Conservation (phyloP, 2,329 filamentous ascomycete genomes). For the Huntiella abstrusa region DNA sequence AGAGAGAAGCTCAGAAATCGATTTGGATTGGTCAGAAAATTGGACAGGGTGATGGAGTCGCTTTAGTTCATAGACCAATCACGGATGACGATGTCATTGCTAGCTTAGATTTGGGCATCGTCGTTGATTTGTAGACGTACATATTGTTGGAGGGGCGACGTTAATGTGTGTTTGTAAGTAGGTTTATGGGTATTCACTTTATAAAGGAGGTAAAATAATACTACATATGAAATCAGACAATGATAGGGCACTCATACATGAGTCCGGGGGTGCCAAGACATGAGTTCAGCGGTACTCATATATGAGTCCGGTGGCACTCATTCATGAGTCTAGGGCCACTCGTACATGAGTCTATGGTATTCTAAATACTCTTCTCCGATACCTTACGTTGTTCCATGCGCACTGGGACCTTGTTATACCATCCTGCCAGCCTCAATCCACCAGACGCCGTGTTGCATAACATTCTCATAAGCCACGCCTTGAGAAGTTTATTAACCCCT, state of each 20-base stretch:
- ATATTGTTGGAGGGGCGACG: no score
- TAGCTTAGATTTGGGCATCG: conserved; percentile 73
- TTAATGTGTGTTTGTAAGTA: no score
- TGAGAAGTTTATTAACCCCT: background rate
- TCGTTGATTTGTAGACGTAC: conserved; percentile 40
- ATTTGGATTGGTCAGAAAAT: conserved; percentile 11
- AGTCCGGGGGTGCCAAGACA: no score
- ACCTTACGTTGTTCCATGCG: conserved; percentile 2
- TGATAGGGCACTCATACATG: no score
- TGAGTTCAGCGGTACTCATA: no score
- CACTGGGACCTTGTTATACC: conserved; percentile 10
- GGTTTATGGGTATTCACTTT: no score
- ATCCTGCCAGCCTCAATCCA: conserved; percentile 5
- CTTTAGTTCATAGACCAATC: conserved; percentile 57
- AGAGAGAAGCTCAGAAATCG: conserved; percentile 22
- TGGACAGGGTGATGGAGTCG: conserved; percentile 8
- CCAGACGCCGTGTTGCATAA: conserved; percentile 1
- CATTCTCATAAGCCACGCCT: conserved; percentile 2
- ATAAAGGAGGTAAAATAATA: no score
- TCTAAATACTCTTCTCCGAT: background rate
- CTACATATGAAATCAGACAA: no score
- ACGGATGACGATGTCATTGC: conserved; percentile 90
- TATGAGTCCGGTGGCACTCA: no score
- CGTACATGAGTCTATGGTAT: no score
- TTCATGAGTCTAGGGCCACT: no score